These are phyloP conservation scores for Plantago major DNA, from an alignment of 257 asterid genomes.

Conservation along the genomic window DNA sequence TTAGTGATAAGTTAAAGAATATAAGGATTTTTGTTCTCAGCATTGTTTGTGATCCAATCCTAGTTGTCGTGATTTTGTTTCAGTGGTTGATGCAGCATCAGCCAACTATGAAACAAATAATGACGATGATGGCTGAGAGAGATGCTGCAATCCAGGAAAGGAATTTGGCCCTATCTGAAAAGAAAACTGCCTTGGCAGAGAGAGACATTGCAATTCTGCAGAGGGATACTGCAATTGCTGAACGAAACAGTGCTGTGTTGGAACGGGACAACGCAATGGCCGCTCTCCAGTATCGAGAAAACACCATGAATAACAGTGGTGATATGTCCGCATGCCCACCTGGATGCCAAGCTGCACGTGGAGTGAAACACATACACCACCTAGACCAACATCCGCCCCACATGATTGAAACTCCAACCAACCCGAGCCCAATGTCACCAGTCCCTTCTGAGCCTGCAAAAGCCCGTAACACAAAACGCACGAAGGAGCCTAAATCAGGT, in stretches of 20 bases:
- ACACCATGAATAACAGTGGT: slow-evolving; percentile 37
- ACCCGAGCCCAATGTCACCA: slow-evolving; percentile 38
- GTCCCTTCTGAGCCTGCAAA: slow-evolving; percentile 51
- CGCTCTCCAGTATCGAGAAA: slow-evolving; percentile 71
- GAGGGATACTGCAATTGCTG: slow-evolving; percentile 80
- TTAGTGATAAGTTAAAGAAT: background rate
- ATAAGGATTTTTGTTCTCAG: background rate
- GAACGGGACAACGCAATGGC: slow-evolving; percentile 91
- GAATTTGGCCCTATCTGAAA: slow-evolving; percentile 83
- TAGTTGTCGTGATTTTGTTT: slow-evolving; percentile 9
- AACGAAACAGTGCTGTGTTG: slow-evolving; percentile 73
- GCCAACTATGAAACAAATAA: slow-evolving; percentile 95
- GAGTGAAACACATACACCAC: slow-evolving; percentile 73
- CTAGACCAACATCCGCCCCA: slow-evolving; percentile 65
- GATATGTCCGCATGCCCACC: slow-evolving; percentile 62
- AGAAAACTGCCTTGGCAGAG: slow-evolving; percentile 84
- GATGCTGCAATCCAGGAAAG: slow-evolving; percentile 96
- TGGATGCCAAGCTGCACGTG: slow-evolving; percentile 65
- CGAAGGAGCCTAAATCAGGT: slow-evolving; percentile 53
- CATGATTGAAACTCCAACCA: slow-evolving; percentile 45
- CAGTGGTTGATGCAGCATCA: slow-evolving; percentile 99
- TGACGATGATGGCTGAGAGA: slow-evolving; percentile 87
- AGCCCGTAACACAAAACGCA: slow-evolving; percentile 54
- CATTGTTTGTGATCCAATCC: background rate
- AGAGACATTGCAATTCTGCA: slow-evolving; percentile 87